Evolutionary conservation across 2,329 filamentous ascomycete genomes (phyloP).

Genomic region (Cordyceps sp.): DNA sequence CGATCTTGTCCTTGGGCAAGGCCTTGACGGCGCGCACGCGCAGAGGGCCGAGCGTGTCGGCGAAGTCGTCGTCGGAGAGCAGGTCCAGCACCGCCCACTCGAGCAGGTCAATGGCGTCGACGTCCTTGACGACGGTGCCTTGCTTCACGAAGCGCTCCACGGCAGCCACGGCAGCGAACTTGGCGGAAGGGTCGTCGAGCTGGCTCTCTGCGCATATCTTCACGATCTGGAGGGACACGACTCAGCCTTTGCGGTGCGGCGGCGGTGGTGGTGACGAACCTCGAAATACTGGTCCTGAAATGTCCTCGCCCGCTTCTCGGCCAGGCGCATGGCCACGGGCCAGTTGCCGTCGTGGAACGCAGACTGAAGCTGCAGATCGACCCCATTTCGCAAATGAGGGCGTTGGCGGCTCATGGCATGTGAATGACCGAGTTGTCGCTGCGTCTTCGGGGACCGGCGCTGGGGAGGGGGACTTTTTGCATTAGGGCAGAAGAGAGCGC

Average conservation of each 20-base stretch:
- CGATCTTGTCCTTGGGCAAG: conserved; percentile 26
- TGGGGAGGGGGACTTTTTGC: no score
- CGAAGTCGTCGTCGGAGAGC: conserved; percentile 21
- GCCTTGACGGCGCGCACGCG: conserved; percentile 34
- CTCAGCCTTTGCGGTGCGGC: neutral
- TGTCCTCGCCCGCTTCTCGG: conserved; percentile 30
- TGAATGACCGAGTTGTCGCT: no score
- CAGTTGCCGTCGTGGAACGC: conserved; percentile 39
- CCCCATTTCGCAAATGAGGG: conserved; percentile 27
- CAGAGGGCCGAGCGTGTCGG: conserved; percentile 30
- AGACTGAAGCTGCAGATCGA: conserved; percentile 36
- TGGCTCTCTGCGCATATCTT: conserved; percentile 34
- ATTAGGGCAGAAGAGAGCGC: no score
- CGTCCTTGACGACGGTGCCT: conserved; percentile 27
- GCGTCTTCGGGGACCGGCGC: no score
- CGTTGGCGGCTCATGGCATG: conserved; percentile 17
- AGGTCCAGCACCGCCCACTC: conserved; percentile 33
- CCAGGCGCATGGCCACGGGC: conserved; percentile 30
- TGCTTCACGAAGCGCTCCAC: conserved; percentile 30
- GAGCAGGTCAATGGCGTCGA: conserved; percentile 33
- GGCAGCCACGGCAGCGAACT: conserved; percentile 24
- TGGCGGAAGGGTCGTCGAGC: conserved; percentile 30
- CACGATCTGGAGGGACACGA: conserved; percentile 17
- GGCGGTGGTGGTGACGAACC: conserved; percentile 14
- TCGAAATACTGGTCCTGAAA: conserved; percentile 39